Evolutionary conservation across 495 filamentous ascomycete genomes (phyloP).

Genomic region (Tuber melanosporum): DNA sequence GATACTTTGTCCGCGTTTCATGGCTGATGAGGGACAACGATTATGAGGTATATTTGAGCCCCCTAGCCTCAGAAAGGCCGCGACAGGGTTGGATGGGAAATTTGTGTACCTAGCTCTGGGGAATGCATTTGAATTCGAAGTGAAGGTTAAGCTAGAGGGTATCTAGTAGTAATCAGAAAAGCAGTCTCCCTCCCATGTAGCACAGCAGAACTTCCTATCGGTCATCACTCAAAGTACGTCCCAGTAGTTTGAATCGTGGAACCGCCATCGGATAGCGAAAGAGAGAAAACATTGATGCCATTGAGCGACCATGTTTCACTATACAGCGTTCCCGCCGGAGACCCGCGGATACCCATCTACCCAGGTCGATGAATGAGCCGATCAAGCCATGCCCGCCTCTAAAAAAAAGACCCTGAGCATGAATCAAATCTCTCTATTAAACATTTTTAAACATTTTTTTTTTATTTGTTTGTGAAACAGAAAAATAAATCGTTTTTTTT

Average conservation of each 20-base stretch:
- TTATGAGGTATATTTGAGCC: slow-evolving; percentile 57
- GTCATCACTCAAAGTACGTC: neutral
- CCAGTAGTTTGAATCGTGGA: neutral
- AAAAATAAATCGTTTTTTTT: neutral
- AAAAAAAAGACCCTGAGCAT: neutral
- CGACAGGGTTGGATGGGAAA: slow-evolving; percentile 48
- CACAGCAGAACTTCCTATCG: neutral
- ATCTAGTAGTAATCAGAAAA: neutral
- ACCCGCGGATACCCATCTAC: neutral
- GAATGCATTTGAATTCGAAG: slow-evolving; percentile 52
- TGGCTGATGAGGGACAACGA: slow-evolving; percentile 43
- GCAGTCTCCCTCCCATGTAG: neutral
- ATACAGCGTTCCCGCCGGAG: neutral
- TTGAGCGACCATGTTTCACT: neutral
- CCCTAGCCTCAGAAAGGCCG: slow-evolving; percentile 55
- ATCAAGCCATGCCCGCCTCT: neutral
- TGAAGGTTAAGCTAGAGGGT: slow-evolving; percentile 41
- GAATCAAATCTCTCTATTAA: neutral
- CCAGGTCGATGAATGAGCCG: neutral
- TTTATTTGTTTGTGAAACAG: neutral
- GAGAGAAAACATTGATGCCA: neutral
- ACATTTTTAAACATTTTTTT: neutral
- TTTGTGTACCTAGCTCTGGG: slow-evolving; percentile 59
- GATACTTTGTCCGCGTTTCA: neutral
- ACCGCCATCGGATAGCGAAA: neutral